Evolutionary conservation across 768 basidiomycete species (phyloP).

Genomic region (Termitomyces titanicus): DNA sequence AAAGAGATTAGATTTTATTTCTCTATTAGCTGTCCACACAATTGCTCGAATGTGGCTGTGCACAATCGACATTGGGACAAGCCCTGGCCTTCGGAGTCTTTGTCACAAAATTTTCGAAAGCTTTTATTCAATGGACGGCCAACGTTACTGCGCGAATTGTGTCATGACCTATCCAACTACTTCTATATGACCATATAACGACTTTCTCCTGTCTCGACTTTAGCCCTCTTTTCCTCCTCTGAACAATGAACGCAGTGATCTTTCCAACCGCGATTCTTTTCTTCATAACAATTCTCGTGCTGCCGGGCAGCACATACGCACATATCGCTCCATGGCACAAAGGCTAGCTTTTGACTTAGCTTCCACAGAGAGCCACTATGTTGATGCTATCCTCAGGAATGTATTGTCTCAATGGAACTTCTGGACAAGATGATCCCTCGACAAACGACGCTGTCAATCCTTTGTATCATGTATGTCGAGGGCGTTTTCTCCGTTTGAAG

Average conservation of each 20-base stretch:
- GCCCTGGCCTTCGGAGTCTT: neutral
- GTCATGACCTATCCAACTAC: neutral
- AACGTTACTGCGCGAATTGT: neutral
- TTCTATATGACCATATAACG: neutral
- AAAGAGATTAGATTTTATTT: constrained; percentile 1
- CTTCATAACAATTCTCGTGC: constrained; percentile 2
- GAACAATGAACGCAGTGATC: neutral
- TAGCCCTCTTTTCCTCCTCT: neutral
- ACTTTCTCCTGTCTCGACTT: neutral
- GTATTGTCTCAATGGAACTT: constrained; percentile 41
- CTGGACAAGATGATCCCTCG: constrained; percentile 31
- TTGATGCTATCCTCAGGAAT: constrained; percentile 24
- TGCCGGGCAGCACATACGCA: constrained; percentile 12
- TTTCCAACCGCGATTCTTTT: neutral
- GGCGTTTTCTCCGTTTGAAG: neutral
- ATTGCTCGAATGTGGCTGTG: constrained; percentile 3
- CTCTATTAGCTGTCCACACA: neutral
- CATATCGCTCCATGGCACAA: constrained; percentile 17
- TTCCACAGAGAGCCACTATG: neutral
- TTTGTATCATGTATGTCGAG: constrained; percentile 35
- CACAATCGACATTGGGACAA: neutral
- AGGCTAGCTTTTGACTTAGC: constrained; percentile 4
- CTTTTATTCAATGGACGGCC: neutral
- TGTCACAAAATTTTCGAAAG: constrained; percentile 5
- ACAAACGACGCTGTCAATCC: constrained; percentile 38